These are phyloP conservation scores for Plasmodium relictum DNA, from an alignment of 169 alveolate genomes.

Conservation along the genomic window DNA sequence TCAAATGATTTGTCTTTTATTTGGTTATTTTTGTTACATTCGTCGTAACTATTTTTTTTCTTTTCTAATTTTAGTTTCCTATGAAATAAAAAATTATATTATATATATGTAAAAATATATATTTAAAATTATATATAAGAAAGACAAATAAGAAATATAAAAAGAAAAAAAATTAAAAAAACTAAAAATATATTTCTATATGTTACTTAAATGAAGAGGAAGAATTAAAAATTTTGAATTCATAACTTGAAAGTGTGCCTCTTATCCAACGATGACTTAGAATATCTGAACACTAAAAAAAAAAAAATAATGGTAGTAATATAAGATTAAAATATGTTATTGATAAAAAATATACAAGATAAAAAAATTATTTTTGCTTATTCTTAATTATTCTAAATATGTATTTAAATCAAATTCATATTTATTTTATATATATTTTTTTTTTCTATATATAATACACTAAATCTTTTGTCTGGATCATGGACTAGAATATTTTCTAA, in stretches of 20 bases:
- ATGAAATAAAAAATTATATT: neutral
- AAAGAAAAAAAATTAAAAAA: neutral
- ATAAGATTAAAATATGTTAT: neutral
- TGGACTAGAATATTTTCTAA: slow-evolving; percentile 67
- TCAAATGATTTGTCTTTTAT: slow-evolving; percentile 59
- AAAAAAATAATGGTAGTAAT: neutral
- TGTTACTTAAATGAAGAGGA: slow-evolving; percentile 67
- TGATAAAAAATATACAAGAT: neutral
- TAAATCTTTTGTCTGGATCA: slow-evolving; percentile 75
- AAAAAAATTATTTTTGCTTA: neutral
- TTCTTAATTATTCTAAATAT: neutral
- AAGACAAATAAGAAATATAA: neutral
- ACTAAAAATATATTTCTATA: slow-evolving; percentile 3
- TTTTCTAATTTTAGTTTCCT: slow-evolving; percentile 58
- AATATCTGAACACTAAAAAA: slow-evolving; percentile 67
- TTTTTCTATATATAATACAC: slow-evolving; percentile 27
- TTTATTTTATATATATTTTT: neutral
- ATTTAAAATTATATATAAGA: neutral
- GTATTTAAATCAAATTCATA: neutral
- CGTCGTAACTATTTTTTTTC: slow-evolving; percentile 28
- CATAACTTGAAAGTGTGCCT: slow-evolving; percentile 72
- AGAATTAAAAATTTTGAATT: slow-evolving; percentile 73
- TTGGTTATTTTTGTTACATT: slow-evolving; percentile 31
- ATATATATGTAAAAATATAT: neutral
- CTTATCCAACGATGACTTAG: slow-evolving; percentile 74